A percentile compares a stretch with the other conserved stretches of the same genome.
These are phyloP conservation scores for Aspergillus ochraceus DNA, from an alignment of 2,329 filamentous ascomycete species.

Conservation along the genomic window DNA sequence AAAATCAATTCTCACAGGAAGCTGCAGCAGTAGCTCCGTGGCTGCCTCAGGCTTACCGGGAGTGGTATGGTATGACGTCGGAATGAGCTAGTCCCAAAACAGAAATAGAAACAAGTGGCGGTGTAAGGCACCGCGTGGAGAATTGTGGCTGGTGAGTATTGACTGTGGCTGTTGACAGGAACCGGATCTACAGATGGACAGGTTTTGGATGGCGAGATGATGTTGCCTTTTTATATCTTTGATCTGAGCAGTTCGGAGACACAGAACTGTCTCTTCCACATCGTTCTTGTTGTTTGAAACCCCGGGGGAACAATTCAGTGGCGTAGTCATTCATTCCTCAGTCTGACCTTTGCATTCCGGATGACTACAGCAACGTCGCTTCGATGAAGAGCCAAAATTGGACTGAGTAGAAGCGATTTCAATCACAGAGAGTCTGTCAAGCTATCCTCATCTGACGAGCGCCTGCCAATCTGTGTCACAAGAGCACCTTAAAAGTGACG, in stretches of 20 bases:
- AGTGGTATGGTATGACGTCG: not conserved
- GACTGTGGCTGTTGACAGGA: not conserved
- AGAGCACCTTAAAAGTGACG: not conserved
- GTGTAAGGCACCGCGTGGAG: not conserved
- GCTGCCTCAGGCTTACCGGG: not conserved
- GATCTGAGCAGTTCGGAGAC: not conserved
- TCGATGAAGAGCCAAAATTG: not conserved
- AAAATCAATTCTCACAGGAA: not conserved
- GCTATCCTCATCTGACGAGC: not conserved
- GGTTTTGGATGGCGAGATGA: not conserved
- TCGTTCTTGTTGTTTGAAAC: not conserved
- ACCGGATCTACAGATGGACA: not conserved
- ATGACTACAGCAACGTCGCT: conserved; percentile 11
- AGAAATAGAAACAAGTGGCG: not conserved
- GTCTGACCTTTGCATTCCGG: conserved; percentile 15
- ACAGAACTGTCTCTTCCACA: not conserved
- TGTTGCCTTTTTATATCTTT: not conserved
- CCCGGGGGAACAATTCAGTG: conserved; percentile 4
- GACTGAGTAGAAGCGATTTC: not conserved
- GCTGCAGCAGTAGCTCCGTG: conserved; percentile 17
- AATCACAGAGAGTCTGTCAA: not conserved
- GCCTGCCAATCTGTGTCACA: not conserved
- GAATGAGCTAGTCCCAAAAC: not conserved
- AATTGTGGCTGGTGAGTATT: not conserved
- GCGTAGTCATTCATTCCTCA: conserved; percentile 12